Evolutionary conservation across 1,139 yeast species (phyloP).

Genomic region (Kurtzmaniella quercitrusa): DNA sequence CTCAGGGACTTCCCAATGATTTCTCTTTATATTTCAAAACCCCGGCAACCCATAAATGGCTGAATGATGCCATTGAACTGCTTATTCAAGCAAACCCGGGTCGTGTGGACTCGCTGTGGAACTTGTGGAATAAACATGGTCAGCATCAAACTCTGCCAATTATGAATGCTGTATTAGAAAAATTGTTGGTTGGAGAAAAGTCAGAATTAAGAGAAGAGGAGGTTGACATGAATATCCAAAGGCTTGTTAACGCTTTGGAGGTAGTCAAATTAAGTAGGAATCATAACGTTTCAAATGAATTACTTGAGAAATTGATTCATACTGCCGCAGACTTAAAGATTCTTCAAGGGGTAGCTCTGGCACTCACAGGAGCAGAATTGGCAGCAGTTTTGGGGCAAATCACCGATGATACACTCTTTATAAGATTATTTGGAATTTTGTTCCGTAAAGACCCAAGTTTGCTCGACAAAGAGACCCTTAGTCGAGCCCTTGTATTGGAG

Average conservation of each 20-base stretch:
- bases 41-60: constrained; percentile 13
- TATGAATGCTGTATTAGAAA: constrained; percentile 7
- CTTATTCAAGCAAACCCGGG: constrained; percentile 38
- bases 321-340: not conserved
- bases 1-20: constrained; percentile 20
- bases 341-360: not conserved
- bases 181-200: constrained; percentile 8
- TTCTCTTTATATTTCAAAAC: constrained; percentile 32
- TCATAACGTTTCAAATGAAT: constrained; percentile 6
- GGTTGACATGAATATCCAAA: constrained; percentile 1
- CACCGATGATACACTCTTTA: not conserved
- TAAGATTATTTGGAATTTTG: constrained; percentile 4
- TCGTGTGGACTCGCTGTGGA: constrained; percentile 34
- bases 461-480: constrained; percentile 4
- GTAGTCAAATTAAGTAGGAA: not conserved
- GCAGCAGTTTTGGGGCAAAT: not conserved
- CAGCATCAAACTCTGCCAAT: constrained; percentile 6
- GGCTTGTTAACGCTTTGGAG: not conserved
- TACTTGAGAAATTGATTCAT: constrained; percentile 15
- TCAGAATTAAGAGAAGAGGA: constrained; percentile 7
- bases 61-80: constrained; percentile 16
- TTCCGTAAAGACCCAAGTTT: constrained; percentile 6
- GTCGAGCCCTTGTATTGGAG: constrained; percentile 2
- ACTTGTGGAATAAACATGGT: constrained; percentile 26
- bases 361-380: not conserved